A percentile compares a stretch with the other conserved stretches of the same genome.
Conservation (phyloP, 805 yeast genomes). For the Komagataella phaffii region DNA sequence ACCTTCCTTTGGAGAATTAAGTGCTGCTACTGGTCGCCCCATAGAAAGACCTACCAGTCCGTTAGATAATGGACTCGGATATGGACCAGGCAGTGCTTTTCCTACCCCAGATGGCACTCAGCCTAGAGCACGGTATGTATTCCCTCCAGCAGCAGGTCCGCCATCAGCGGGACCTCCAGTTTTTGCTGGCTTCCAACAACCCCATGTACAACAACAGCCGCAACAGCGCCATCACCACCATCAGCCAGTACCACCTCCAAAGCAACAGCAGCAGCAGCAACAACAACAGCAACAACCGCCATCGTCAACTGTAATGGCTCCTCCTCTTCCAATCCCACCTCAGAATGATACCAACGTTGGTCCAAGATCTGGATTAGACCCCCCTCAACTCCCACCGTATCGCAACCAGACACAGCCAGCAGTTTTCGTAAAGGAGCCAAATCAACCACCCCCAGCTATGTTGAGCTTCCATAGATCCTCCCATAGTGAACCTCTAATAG, state of each 20-base stretch:
- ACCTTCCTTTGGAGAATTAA: slow-evolving; percentile 7
- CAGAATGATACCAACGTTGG: background rate
- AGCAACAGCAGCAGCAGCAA: background rate
- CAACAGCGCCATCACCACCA: background rate
- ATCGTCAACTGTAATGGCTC: background rate
- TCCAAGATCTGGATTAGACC: background rate
- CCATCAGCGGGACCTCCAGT: background rate
- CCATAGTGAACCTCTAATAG: background rate
- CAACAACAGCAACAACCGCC: background rate
- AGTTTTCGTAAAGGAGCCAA: background rate
- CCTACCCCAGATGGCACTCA: background rate
- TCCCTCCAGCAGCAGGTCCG: background rate
- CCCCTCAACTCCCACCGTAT: background rate
- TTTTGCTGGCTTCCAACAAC: background rate
- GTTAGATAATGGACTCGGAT: background rate
- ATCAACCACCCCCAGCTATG: background rate
- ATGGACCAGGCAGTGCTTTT: background rate
- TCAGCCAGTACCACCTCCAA: background rate
- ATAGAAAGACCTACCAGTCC: background rate
- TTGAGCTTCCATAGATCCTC: background rate
- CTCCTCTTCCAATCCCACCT: background rate
- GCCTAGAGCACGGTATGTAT: background rate
- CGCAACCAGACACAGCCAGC: background rate
- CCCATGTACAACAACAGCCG: background rate
- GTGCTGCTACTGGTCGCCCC: background rate